Evolutionary conservation across 1,284 basidiomycete species (phyloP), one percentile per base, ranked within the genome.

Genomic region (Ceratobasidium theobromae): DNA sequence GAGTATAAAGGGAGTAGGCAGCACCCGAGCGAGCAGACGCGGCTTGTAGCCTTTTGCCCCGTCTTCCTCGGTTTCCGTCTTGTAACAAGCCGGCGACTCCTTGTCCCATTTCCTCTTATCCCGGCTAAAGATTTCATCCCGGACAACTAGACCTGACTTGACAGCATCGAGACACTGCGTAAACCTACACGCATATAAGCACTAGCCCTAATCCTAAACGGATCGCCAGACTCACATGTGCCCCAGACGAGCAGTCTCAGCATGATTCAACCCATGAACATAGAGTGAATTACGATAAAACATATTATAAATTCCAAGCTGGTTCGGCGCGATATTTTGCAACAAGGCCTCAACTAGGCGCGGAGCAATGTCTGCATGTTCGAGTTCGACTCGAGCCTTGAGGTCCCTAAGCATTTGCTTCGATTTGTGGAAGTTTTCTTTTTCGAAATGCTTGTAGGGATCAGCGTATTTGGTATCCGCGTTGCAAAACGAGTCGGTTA

Each of bases 111-210:
- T 35, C 8, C 14, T 27, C 27, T 1, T 11, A 21, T 69, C 68
- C 6, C 11, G 9, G 3, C 21, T 33, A 30, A 54, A 51, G 14
- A 69, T 60, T 16, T 53, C 52, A 3, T 27, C 11, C 16, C 30
- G 35, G 33, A 67, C 65, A 1, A 38, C 45, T 4, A 62, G 32
- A 1, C 68, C 68, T 9, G 68, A 69, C 27, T 69, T 69, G 1
- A 18, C 51, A 1, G 68, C 40, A 32, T 69, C 68, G 25, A 69
- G 68, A 23, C 66, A 53, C 27, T 53, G 45, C 23, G 55, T 62
- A 35, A 67, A 67, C 65, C 68, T 69, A 21, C 28, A 5, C 16
- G 35, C 16, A 18, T 18, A 46, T 35, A 23, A 53, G 9, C 25
- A 66, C 16, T 8, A 38, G 16, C 8, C 16, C 9, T 16, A 40